These are phyloP conservation scores for Kodamaea sagamina DNA, from an alignment of 805 yeast genomes.

Conservation along the genomic window DNA sequence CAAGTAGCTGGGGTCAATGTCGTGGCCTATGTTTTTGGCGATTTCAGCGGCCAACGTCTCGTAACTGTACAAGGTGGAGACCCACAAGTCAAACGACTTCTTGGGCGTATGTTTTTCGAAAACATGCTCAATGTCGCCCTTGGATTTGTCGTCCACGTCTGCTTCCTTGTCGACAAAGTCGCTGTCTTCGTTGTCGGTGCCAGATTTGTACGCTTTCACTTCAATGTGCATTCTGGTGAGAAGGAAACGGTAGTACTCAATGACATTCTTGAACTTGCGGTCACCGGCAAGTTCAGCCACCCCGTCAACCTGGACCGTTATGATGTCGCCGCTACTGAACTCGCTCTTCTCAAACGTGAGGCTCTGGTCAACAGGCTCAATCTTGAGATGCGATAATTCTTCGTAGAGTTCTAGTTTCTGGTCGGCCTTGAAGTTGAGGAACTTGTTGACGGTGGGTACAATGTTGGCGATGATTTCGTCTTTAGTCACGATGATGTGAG, in stretches of 20 bases:
- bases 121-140: slow-evolving; percentile 21
- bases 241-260: slow-evolving; percentile 55
- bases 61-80: slow-evolving; percentile 61
- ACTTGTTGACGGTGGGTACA: slow-evolving; percentile 39
- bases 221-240: slow-evolving; percentile 60
- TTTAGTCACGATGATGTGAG: slow-evolving; percentile 55
- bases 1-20: slow-evolving; percentile 59
- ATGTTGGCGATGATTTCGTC: slow-evolving; percentile 47
- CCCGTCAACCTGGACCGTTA: slow-evolving; percentile 40
- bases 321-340: slow-evolving; percentile 67
- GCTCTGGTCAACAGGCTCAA: slow-evolving; percentile 45
- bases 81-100: slow-evolving; percentile 61
- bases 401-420: slow-evolving; percentile 49
- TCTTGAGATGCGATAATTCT: slow-evolving; percentile 58
- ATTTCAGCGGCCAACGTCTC: slow-evolving; percentile 61
- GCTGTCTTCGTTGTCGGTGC: slow-evolving; percentile 51
- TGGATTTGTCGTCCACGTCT: slow-evolving; percentile 14
- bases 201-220: slow-evolving; percentile 49
- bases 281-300: slow-evolving; percentile 21
- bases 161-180: slow-evolving; percentile 34
- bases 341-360: slow-evolving; percentile 57
- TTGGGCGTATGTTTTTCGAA: slow-evolving; percentile 11
- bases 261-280: slow-evolving; percentile 28
- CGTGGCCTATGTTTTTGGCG: slow-evolving; percentile 47
- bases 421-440: slow-evolving; percentile 42